Evolutionary conservation across 331 rosid genomes (phyloP).

Genomic region (Arachis monticola): DNA sequence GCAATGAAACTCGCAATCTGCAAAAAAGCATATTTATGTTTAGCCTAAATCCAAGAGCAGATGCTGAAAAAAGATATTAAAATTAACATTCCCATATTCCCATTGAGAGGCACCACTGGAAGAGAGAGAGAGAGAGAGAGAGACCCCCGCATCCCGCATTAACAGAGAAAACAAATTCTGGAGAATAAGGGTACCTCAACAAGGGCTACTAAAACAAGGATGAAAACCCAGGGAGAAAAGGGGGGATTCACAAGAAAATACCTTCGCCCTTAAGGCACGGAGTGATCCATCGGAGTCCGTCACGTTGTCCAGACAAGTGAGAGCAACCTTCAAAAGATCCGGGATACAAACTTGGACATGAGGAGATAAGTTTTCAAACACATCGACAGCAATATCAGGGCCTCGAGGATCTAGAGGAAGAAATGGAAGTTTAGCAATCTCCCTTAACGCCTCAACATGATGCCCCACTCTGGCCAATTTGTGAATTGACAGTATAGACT

Average conservation of each 20-base stretch:
- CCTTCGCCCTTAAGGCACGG: conserved; percentile 96
- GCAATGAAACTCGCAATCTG: conserved; percentile 97
- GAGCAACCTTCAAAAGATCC: conserved; percentile 87
- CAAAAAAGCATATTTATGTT: conserved; percentile 23
- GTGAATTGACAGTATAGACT: conserved; percentile 83
- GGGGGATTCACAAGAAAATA: conserved; percentile 33
- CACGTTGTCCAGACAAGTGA: conserved; percentile 84
- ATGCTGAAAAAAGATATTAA: no score
- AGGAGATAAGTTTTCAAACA: conserved; percentile 75
- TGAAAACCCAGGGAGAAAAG: conserved; percentile 21
- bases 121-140: not conserved
- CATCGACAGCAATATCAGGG: conserved; percentile 65
- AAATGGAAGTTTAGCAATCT: conserved; percentile 88
- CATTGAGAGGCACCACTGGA: not conserved
- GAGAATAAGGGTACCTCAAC: conserved; percentile 1
- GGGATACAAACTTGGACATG: conserved; percentile 96
- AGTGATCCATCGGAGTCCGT: conserved; percentile 88
- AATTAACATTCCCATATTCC: not conserved
- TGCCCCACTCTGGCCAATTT: conserved; percentile 82
- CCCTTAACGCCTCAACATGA: conserved; percentile 81
- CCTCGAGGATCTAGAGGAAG: conserved; percentile 91
- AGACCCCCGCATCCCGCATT: no score
- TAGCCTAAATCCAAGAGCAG: conserved; percentile 13
- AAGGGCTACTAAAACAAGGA: conserved; percentile 28
- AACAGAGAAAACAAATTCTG: not conserved